Evolutionary conservation across 768 basidiomycete species (phyloP).

Genomic region (Inosperma sp.): DNA sequence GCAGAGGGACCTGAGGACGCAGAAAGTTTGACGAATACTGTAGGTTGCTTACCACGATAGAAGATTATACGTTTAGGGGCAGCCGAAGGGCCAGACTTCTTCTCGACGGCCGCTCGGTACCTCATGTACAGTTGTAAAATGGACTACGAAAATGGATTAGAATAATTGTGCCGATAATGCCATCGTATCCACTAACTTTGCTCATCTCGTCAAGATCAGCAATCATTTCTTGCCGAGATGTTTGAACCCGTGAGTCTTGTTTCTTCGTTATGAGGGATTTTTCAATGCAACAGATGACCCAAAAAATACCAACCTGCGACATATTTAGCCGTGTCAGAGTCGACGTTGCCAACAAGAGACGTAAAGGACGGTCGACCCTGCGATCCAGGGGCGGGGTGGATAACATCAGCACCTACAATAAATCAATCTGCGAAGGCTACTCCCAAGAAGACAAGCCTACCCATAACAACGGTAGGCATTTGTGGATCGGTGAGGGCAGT

Average conservation of each 20-base stretch:
- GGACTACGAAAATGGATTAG: conserved; percentile 6
- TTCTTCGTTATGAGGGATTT: conserved; percentile 17
- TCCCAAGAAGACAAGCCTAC: conserved; percentile 30
- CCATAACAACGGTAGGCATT: conserved; percentile 78
- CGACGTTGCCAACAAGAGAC: conserved; percentile 74
- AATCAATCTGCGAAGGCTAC: background rate
- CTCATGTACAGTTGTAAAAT: conserved; percentile 52
- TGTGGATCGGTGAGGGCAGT: conserved; percentile 61
- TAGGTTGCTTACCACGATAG: conserved; percentile 52
- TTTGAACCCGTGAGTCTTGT: conserved; percentile 59
- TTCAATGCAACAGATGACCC: background rate
- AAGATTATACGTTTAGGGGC: conserved; percentile 71
- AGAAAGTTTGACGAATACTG: background rate
- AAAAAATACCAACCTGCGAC: conserved; percentile 31
- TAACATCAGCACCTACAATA: conserved; percentile 67
- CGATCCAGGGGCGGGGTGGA: conserved; percentile 77
- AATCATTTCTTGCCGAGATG: conserved; percentile 71
- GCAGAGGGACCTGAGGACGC: conserved; percentile 11
- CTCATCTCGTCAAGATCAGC: conserved; percentile 65
- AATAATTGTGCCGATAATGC: too few species aligned
- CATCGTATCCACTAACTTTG: conserved; percentile 47
- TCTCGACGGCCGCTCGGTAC: conserved; percentile 55
- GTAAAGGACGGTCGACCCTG: conserved; percentile 80
- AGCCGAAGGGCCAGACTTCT: conserved; percentile 34
- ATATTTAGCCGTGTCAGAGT: conserved; percentile 72